These are phyloP conservation scores for Sporothrix brasiliensis DNA, from an alignment of 2,329 filamentous ascomycete genomes.

Conservation along the genomic window DNA sequence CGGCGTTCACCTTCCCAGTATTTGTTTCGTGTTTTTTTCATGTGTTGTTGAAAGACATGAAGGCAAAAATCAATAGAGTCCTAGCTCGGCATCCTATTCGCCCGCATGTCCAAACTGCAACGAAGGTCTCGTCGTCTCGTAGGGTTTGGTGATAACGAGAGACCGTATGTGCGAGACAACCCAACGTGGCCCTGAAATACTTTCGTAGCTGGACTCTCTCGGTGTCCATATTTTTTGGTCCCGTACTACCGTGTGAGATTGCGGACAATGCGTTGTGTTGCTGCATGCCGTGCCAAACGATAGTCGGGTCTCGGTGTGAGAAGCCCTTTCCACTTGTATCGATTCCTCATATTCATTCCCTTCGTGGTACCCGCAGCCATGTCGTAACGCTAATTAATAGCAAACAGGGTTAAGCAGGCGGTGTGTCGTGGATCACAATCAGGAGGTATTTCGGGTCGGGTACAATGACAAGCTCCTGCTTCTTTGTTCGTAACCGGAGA, in stretches of 20 bases:
- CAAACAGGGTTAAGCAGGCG: conserved; percentile 57
- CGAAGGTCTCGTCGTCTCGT: neutral
- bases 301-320: neutral
- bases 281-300: conserved; percentile 2
- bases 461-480: conserved; percentile 81
- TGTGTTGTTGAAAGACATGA: neutral
- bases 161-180: neutral
- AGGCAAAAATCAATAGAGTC: neutral
- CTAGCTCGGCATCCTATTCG: neutral
- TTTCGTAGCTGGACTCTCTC: neutral
- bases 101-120: conserved; percentile 2
- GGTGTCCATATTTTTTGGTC: neutral
- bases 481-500: conserved; percentile 76
- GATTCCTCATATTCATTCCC: neutral
- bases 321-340: neutral
- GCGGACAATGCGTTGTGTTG: neutral
- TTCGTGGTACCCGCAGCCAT: neutral
- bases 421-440: conserved; percentile 80
- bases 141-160: neutral
- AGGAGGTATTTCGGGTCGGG: conserved; percentile 78
- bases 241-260: neutral
- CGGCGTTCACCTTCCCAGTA: neutral
- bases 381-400: neutral
- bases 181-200: neutral
- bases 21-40: no score